Base-by-base conservation (phyloP, 805 yeast genomes). In the Starmerella scarabaei region DNA sequence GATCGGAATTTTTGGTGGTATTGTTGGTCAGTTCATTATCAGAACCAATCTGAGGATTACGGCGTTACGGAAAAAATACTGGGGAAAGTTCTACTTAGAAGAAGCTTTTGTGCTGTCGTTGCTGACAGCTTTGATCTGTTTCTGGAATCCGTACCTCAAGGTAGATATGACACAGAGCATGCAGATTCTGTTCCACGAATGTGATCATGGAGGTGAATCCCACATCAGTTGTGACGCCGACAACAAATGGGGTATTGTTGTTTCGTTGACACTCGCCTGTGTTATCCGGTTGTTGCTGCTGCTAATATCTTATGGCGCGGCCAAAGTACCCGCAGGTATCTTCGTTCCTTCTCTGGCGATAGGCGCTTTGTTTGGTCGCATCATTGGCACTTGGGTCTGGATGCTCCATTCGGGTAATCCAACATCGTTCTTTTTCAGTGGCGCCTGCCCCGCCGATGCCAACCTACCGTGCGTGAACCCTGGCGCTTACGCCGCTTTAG, bases 301-400 rank as follows among this genome's bases (percentile, higher is more conserved):
- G 21, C 71, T 85, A 21, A 66, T 91, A 14, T 80, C 97, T 0
- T 91, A 93, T 57, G 95, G 95, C 2, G 52, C 49, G 1, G 77
- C 85, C 46, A 84, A 80, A 59, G 86, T 88, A 0, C 97, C 97
- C 0, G 93, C 94, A 4, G 97, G 97, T 18, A 85, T 86, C 6
- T 86, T 86, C 62, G 95, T 86, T 16, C 97, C 97, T 3, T 84
- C 95, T 1, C 80, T 86, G 93, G 94, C 96, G 0, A 82, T 86
- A 3, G 97, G 97, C 18, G 94, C 96, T 0, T 76, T 93, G 0
- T 86, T 88, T 64, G 97, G 97, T 2, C 68, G 95, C 39, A 77
- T 85, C 0, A 53, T 88, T 4, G 94, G 96, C 14, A 65, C 84
- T 5, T 41, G 80, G 8, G 77, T 80, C 14, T 80, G 83, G 51